Evolutionary conservation across 1,139 yeast species (phyloP), one percentile per base, ranked within the genome.

Genomic region (Suhomyces wounanorum): DNA sequence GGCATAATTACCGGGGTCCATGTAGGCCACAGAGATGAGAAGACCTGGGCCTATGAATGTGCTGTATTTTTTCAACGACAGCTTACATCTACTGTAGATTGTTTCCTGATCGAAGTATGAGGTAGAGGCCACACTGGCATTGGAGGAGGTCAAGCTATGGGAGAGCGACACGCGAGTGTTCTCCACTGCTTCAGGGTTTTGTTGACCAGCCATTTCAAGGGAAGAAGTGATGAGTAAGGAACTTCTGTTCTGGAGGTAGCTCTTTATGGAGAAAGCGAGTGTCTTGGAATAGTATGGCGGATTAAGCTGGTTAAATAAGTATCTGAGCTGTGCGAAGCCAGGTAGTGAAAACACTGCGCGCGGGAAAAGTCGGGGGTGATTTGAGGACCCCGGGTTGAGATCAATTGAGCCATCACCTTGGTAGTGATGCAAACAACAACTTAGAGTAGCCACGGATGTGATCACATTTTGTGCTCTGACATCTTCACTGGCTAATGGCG

Each of bases 1-100:
- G 31, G 95, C 83, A 66, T 88, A 88, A 68, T 88, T 88, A 65
- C 96, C 96, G 0, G 96, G 95, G 65, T 87, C 95, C 82, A 87
- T 84, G 62, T 87, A 87, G 0, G 94, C 91, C 35, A 87, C 92
- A 38, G 87, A 75, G 17, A 88, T 84, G 82, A 87, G 80, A 44
- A 87, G 67, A 0, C 94, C 94, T 0, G 94, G 94, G 0, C 94
- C 94, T n/a, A 87, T 69, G 57, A 86, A 88, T 31, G 78, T 70
- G 44, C 77, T 66, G 59, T 83, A 86, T 59, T 84, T 84, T 26
- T 51, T 60, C 35, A 48, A 38, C 25, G 48, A 44, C 33, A 30
- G 28, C 17, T 47, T 43, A 31, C 50, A 47, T 5, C 37, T 25
- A 11, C 37, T 41, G 37, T 41, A 30, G 26, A 41, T 18, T 33